A percentile compares a stretch with the other conserved stretches of the same genome.
phyloP scores from a whole-genome alignment of 148 eudicot genomes.

The Fallopia convolvulus region DNA sequence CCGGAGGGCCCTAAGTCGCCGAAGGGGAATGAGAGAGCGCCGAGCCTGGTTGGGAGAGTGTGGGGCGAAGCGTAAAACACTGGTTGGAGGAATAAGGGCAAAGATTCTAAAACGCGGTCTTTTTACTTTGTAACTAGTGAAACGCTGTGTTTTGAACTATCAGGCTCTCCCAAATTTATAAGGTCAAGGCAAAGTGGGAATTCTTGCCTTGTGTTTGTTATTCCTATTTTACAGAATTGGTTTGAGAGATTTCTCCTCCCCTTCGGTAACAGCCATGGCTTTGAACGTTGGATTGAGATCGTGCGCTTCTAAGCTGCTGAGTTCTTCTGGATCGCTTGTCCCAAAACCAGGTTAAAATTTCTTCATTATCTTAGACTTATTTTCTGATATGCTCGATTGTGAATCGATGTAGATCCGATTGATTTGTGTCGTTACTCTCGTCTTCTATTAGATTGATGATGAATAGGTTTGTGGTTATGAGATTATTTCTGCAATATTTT shows the following conservation, averaged over 20 bases:
- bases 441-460: background rate
- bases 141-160: background rate
- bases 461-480: background rate
- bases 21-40: background rate
- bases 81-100: background rate
- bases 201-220: background rate
- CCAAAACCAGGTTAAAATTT: constrained; percentile 43
- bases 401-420: background rate
- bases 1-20: background rate
- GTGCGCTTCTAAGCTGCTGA: constrained; percentile 47
- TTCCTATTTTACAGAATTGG: background rate
- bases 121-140: background rate
- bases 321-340: constrained; percentile 41
- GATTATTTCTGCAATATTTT: background rate
- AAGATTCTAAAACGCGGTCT: background rate
- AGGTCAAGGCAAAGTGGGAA: background rate
- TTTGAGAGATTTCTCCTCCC: constrained; percentile 5
- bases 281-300: constrained; percentile 54
- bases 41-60: background rate
- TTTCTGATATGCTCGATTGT: background rate
- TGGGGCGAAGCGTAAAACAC: background rate
- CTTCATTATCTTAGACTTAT: background rate
- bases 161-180: background rate
- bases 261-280: constrained; percentile 36
- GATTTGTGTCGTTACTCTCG: background rate